Base-by-base conservation (phyloP, 2,329 filamentous ascomycete genomes). In the Aureobasidium sp. region DNA sequence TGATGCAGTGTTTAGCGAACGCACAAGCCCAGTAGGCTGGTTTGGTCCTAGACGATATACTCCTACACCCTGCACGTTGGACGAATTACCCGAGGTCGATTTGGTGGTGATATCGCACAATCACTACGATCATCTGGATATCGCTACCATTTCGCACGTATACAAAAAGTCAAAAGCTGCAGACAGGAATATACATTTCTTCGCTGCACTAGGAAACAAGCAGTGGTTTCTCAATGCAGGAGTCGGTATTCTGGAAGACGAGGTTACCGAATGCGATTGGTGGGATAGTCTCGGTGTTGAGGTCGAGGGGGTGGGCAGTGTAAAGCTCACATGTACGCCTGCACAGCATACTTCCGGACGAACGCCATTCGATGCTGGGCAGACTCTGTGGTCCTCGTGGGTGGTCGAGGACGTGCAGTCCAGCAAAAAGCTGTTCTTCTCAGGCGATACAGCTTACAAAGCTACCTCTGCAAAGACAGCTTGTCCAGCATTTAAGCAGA, bases 101-200 rank as follows among this genome's bases (percentile, higher is more conserved):
- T 67, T 79, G 3, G 74, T 84, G 3, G 71, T 76, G 61, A 81
- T 84, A 50, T 80, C 77, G 59, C 82, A 84, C 67, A 80, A 82
- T 64, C 81, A 84, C 66, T 83, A 82, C 65, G 81, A 84, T 64
- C 81, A 84, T 63, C 72, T 83, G 54, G 80, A 83, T 63, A 69
- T 73, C 5, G 70, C 74, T 21, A 79, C 78, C 0, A 68, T 84
- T 42, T 72, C 67, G 62, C 68, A 72, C 27, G 65, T 80, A 21
- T 77, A 77, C 64, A 55, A 41, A 14, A 65, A 64, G 44, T 71
- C 69, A 36, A 72, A 73, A 44, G 71, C 72, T 16, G 71, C 72
- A 0, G 63, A 70, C 4, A 49, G 30, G n/a, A 16, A 36, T 10
- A 42, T 79, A 34, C 74, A 75, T 51, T 78, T 79, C 63, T 70